Conservation (phyloP, 768 basidiomycete species). For the Cubamyces sp. region DNA sequence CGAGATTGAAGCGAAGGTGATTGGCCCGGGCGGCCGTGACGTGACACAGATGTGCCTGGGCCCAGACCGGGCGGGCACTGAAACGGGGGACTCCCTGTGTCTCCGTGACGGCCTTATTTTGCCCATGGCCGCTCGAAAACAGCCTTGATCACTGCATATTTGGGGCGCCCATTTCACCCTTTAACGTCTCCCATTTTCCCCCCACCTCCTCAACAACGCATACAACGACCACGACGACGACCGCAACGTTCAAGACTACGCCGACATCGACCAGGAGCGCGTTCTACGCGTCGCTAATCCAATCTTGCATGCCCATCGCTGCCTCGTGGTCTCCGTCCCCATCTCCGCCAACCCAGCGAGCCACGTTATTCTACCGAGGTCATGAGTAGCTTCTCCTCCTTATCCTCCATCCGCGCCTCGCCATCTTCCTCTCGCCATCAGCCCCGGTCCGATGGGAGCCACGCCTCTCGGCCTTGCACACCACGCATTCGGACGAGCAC, state of each 20-base stretch:
- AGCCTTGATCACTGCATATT: constrained; percentile 18
- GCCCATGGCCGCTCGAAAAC: constrained; percentile 5
- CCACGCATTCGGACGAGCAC: constrained; percentile 15
- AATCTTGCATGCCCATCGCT: constrained; percentile 15
- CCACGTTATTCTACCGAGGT: constrained; percentile 28
- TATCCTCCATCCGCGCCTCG: constrained; percentile 26
- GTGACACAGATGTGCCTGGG: constrained; percentile 19
- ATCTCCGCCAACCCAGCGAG: constrained; percentile 32
- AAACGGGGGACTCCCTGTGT: constrained; percentile 13
- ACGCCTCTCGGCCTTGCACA: constrained; percentile 24
- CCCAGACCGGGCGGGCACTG: constrained; percentile 7
- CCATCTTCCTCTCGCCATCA: constrained; percentile 23
- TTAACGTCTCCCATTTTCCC: constrained; percentile 4
- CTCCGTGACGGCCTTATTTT: constrained; percentile 10
- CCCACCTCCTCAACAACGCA: constrained; percentile 12
- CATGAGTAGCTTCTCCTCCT: constrained; percentile 31
- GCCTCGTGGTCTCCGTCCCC: constrained; percentile 30
- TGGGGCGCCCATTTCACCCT: constrained; percentile 12
- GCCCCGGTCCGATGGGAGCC: constrained; percentile 18
- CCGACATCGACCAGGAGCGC: constrained; percentile 19
- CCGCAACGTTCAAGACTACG: constrained; percentile 10
- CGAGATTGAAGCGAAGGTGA: constrained; percentile 9
- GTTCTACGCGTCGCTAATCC: constrained; percentile 22
- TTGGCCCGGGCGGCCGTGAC: constrained; percentile 18
- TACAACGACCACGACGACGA: constrained; percentile 19